These are phyloP conservation scores for Beta corolliflora DNA, from an alignment of 179 eudicot genomes.

Conservation along the genomic window DNA sequence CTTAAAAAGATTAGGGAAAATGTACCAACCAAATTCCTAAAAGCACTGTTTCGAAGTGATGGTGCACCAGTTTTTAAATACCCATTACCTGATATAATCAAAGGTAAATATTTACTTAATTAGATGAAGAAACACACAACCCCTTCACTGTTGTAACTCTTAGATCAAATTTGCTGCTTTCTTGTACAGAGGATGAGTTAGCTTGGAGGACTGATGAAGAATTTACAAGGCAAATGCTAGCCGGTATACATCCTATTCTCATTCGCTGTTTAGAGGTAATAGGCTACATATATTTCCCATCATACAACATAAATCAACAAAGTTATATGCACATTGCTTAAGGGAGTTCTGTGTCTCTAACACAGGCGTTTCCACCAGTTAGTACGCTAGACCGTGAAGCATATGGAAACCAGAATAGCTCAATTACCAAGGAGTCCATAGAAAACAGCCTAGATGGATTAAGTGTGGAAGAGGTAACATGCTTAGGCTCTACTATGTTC, in stretches of 20 bases:
- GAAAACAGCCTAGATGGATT: conserved; percentile 51
- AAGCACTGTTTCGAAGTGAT: conserved; percentile 49
- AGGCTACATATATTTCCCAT: not conserved
- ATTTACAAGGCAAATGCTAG: conserved; percentile 84
- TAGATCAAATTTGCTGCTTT: not conserved
- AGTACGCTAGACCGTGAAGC: conserved; percentile 57
- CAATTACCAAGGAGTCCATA: conserved; percentile 49
- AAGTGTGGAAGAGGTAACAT: conserved; percentile 56
- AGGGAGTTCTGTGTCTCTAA: not conserved
- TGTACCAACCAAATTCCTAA: conserved; percentile 52
- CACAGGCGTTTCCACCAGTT: conserved; percentile 76
- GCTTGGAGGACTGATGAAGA: conserved; percentile 98
- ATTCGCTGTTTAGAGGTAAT: conserved; percentile 68
- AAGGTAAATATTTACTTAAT: conserved; percentile 43
- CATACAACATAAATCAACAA: not conserved
- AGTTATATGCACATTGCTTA: not conserved
- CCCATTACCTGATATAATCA: conserved; percentile 66
- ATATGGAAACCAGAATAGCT: conserved; percentile 60
- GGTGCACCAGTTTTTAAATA: conserved; percentile 54
- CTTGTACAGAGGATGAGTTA: conserved; percentile 44
- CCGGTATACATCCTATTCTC: conserved; percentile 67
- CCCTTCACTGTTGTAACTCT: not conserved
- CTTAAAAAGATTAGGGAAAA: conserved; percentile 40
- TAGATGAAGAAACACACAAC: not conserved
- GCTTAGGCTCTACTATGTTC: not conserved